phyloP scores from a whole-genome alignment of 768 basidiomycete species.

The Leccinum broughii region DNA sequence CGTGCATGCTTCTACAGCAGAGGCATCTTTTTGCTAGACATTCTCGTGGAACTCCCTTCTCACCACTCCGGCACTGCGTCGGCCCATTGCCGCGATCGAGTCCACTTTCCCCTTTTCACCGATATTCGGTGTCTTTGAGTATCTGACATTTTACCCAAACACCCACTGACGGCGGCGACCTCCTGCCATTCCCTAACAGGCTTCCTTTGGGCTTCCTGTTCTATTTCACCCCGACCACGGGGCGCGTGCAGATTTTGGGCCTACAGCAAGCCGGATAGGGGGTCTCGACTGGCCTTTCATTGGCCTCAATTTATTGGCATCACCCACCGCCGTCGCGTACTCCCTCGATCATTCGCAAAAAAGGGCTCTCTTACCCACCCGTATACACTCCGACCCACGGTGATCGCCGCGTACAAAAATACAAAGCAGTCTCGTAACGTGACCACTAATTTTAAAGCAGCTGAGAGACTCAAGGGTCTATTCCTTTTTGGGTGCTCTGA shows the following conservation, averaged over 20 bases:
- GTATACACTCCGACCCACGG: not conserved
- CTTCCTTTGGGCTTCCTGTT: too few relatives aligned
- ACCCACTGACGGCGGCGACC: not conserved
- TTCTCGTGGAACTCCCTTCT: not conserved
- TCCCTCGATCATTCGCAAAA: not conserved
- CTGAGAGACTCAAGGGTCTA: not conserved
- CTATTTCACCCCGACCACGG: not conserved
- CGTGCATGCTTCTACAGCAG: slow-evolving; percentile 1
- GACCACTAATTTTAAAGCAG: not conserved
- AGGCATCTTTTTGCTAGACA: not conserved
- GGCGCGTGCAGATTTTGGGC: not conserved
- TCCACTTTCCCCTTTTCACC: not conserved
- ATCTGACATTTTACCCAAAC: not conserved
- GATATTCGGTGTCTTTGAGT: not conserved
- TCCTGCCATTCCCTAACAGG: not conserved
- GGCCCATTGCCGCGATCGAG: not conserved
- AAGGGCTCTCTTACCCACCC: not conserved
- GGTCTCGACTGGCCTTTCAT: not conserved
- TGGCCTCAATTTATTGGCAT: not conserved
- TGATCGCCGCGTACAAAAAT: not conserved
- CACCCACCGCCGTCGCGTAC: not conserved
- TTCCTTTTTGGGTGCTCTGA: not conserved
- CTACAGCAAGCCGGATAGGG: slow-evolving; percentile 14
- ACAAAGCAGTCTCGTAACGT: not conserved
- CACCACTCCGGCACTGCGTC: not conserved